phyloP scores from a whole-genome alignment of 192 early-diverging fungal species.

The Jimgerdemannia lactiflua region DNA sequence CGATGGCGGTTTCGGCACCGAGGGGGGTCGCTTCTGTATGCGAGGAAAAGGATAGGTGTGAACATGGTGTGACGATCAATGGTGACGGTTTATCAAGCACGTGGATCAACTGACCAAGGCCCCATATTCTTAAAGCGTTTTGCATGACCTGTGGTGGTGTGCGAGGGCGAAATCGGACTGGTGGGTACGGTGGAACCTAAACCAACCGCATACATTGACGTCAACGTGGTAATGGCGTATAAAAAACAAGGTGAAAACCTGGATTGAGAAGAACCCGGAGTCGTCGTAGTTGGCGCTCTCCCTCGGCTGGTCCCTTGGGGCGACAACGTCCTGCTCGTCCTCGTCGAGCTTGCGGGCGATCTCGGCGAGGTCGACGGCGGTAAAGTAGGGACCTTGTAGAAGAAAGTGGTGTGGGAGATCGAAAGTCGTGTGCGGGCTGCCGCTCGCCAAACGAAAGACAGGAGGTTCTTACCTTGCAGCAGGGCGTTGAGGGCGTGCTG shows the following conservation, averaged over 20 bases:
- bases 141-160: slow-evolving; percentile 40
- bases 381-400: slow-evolving; percentile 58
- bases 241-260: slow-evolving; percentile 26
- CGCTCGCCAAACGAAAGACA: not conserved
- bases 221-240: not conserved
- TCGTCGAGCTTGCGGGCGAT: slow-evolving; percentile 67
- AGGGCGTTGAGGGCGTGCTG: slow-evolving; percentile 82
- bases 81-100: not conserved
- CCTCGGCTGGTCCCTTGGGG: not conserved
- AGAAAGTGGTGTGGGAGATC: not conserved
- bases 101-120: slow-evolving; percentile 11
- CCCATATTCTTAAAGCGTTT: slow-evolving; percentile 54
- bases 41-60: not conserved
- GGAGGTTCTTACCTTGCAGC: slow-evolving; percentile 41
- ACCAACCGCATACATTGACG: not conserved
- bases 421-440: not conserved
- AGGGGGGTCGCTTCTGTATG: slow-evolving; percentile 49
- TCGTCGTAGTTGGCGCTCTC: slow-evolving; percentile 56
- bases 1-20: slow-evolving; percentile 37
- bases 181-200: too few relatives aligned
- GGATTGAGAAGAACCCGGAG: slow-evolving; percentile 74
- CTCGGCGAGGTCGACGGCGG: slow-evolving; percentile 70
- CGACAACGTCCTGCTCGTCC: slow-evolving; percentile 48
- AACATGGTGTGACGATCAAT: not conserved
- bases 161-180: too few relatives aligned